Conservation (phyloP, 441 rosid genomes). For the Bocquillonia castaneifolia region DNA sequence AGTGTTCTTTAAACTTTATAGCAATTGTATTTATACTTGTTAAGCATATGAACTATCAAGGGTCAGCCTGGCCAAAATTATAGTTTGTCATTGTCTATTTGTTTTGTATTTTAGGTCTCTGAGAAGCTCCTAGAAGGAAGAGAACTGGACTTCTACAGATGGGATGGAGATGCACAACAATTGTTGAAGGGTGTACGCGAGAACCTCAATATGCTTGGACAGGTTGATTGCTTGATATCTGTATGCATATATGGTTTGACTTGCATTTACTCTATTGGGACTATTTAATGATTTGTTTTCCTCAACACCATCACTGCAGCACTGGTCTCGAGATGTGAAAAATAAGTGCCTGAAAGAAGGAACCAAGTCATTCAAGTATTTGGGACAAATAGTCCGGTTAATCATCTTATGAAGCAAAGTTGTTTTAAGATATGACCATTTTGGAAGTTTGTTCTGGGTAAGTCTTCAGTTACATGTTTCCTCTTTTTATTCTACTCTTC, state of each 20-base stretch:
- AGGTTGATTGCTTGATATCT: slow-evolving; percentile 42
- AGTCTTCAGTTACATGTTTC: slow-evolving; percentile 7
- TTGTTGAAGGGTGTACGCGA: slow-evolving; percentile 58
- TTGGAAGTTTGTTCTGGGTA: slow-evolving; percentile 11
- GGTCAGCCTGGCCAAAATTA: background rate
- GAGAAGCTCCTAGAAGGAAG: slow-evolving; percentile 61
- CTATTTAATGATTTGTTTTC: slow-evolving; percentile 8
- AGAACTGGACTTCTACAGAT: slow-evolving; percentile 56
- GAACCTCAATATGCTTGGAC: slow-evolving; percentile 74
- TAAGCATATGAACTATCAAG: background rate
- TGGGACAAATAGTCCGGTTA: slow-evolving; percentile 81
- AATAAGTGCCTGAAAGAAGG: slow-evolving; percentile 82
- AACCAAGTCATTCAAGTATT: slow-evolving; percentile 55
- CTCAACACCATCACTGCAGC: slow-evolving; percentile 41
- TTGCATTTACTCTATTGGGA: slow-evolving; percentile 13
- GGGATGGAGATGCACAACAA: slow-evolving; percentile 61
- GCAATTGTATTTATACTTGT: background rate
- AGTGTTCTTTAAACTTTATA: background rate
- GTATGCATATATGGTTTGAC: slow-evolving; percentile 11
- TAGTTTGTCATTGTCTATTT: background rate
- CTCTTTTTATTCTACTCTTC: background rate
- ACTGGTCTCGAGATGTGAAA: slow-evolving; percentile 73
- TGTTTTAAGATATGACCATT: slow-evolving; percentile 5
- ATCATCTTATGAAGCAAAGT: slow-evolving; percentile 39
- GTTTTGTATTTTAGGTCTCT: slow-evolving; percentile 46